These are phyloP conservation scores for Neoscytalidium dimidiatum DNA, from an alignment of 2,329 filamentous ascomycete species.

Conservation along the genomic window DNA sequence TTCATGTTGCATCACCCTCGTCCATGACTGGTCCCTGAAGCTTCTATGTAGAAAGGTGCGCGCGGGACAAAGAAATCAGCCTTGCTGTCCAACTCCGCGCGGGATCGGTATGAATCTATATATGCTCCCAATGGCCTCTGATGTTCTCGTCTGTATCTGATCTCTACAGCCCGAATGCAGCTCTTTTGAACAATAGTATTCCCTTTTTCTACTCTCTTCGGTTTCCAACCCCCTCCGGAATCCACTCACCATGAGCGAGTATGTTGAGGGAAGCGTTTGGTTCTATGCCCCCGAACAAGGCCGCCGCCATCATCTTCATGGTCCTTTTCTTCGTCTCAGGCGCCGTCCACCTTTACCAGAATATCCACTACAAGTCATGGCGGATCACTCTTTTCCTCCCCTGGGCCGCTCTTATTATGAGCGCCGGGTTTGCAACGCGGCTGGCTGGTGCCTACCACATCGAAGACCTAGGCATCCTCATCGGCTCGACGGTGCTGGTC, in stretches of 20 bases:
- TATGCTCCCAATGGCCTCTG: neutral
- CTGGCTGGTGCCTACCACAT: constrained; percentile 56
- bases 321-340: constrained; percentile 51
- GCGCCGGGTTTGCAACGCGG: constrained; percentile 57
- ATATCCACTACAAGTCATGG: constrained; percentile 59
- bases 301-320: constrained; percentile 56
- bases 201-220: neutral
- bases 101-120: neutral
- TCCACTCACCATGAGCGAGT: neutral
- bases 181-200: too few species aligned
- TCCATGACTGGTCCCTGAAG: neutral
- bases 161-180: neutral
- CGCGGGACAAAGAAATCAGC: neutral
- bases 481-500: constrained; percentile 34
- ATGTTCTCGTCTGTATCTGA: neutral
- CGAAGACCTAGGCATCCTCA: constrained; percentile 42
- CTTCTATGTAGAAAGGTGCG: neutral
- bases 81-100: neutral
- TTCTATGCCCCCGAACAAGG: constrained; percentile 58
- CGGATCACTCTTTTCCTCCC: constrained; percentile 57
- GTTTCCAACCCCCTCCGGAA: neutral
- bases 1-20: neutral
- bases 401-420: constrained; percentile 57
- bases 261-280: constrained; percentile 35
- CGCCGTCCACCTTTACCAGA: constrained; percentile 54